phyloP scores from a whole-genome alignment of 352 stramenopile species.

The Pythium grandisporangium region DNA sequence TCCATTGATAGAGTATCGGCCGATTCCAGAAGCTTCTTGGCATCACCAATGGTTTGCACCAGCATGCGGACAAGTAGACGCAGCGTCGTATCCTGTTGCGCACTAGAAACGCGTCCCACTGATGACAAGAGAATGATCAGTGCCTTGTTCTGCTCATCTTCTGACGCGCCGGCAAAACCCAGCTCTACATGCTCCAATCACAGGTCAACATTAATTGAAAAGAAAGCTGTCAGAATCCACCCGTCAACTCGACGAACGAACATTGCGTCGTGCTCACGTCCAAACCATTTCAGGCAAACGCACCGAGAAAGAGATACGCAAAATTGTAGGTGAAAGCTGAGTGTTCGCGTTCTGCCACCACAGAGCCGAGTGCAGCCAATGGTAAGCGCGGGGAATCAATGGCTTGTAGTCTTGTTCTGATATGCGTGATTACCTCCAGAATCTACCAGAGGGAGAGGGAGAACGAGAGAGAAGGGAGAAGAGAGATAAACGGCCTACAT shows the following conservation, averaged over 20 bases:
- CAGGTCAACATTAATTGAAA: neutral
- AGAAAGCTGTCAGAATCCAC: neutral
- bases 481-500: too few species aligned
- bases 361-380: conserved; percentile 28
- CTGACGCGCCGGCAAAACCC: conserved; percentile 39
- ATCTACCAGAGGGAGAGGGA: too few species aligned
- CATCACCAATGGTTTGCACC: conserved; percentile 7
- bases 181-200: conserved; percentile 24
- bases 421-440: conserved; percentile 56
- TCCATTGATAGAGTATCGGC: conserved; percentile 1
- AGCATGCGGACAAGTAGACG: conserved; percentile 45
- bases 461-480: too few species aligned
- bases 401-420: conserved; percentile 65
- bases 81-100: conserved; percentile 59
- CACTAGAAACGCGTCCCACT: conserved; percentile 18
- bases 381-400: conserved; percentile 34
- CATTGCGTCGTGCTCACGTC: too few species aligned
- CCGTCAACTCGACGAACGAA: neutral
- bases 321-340: conserved; percentile 61
- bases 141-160: conserved; percentile 28
- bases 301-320: conserved; percentile 68
- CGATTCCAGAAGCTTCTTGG: conserved; percentile 1
- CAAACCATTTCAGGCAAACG: neutral
- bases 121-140: conserved; percentile 21
- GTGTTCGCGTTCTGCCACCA: conserved; percentile 26